These are phyloP conservation scores for Candida insectorum DNA, from an alignment of 805 yeast genomes.

Conservation along the genomic window DNA sequence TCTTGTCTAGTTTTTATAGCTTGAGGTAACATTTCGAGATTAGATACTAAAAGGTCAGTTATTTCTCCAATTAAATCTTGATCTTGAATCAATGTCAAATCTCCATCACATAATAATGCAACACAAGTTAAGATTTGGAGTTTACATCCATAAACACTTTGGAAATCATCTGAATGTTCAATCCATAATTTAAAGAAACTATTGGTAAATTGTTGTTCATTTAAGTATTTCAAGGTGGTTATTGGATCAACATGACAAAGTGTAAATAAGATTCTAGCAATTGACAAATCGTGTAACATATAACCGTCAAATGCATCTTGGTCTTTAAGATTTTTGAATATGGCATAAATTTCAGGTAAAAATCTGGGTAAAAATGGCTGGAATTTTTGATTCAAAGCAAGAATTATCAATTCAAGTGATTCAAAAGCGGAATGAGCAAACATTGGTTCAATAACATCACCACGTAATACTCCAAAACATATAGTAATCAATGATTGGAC, in stretches of 20 bases:
- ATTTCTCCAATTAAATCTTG: constrained; percentile 33
- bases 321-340: constrained; percentile 31
- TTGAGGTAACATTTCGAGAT: constrained; percentile 43
- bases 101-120: constrained; percentile 32
- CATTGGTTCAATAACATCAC: constrained; percentile 36
- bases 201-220: constrained; percentile 33
- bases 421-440: constrained; percentile 40
- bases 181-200: constrained; percentile 48
- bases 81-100: constrained; percentile 26
- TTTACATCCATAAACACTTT: constrained; percentile 55
- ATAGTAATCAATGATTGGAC: constrained; percentile 37
- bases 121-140: constrained; percentile 48
- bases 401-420: constrained; percentile 31
- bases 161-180: constrained; percentile 42
- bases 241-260: constrained; percentile 37
- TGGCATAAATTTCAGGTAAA: constrained; percentile 33
- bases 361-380: constrained; percentile 30
- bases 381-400: constrained; percentile 28
- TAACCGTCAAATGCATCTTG: constrained; percentile 42
- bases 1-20: constrained; percentile 48
- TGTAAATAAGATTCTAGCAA: constrained; percentile 43
- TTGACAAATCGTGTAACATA: constrained; percentile 41
- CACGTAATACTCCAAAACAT: constrained; percentile 31
- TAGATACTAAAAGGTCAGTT: constrained; percentile 37
- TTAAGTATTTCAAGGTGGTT: constrained; percentile 32